Evolutionary conservation across 73 alveolate genomes (phyloP), one percentile per base, ranked within the genome.

Genomic region (Stentor roeselii): DNA sequence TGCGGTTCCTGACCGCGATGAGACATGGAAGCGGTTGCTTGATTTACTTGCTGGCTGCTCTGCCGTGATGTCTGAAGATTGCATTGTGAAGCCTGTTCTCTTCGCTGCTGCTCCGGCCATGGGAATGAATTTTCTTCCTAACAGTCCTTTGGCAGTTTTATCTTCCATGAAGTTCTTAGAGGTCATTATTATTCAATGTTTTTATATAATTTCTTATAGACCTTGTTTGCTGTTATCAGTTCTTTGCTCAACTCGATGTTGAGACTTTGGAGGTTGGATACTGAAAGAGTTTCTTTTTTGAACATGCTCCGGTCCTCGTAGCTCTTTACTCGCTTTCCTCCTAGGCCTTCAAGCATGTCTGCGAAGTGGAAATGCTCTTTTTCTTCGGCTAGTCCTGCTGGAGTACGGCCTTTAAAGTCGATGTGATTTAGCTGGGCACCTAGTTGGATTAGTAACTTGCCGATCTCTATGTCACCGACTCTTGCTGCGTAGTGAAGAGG

Each of bases 401-500:
- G 75, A 35, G 60, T 76, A 21, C 74, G 32, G 11, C 74, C 84
- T 76, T 76, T 39, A 39, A 15, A 27, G 2, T 76, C 84, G 6
- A 76, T n/a, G 14, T 15, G 30, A 2, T 37, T 39, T 39, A 76
- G n/a, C 2, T 76, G 82, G 6, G 84, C 84, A 1, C 74, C 74
- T 76, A 76, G 3, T 35, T 76, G 39, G 31, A 76, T 30, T 39
- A 76, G 34, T 27, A 41, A 39, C 11, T 15, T 35, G 36, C 75
- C 74, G 2, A 39, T 76, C 6, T 37, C 60, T n/a, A 35, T 34
- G 39, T 37, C 30, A 36, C 84, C 84, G 21, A 40, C 14, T 21
- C 15, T n/a, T 2, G 84, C 84, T 0, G 74, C 84, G 39, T 76
- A 76, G 39, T 76, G 84, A 21, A 76, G 39, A 0, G 84, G 84